Percentiles rank a stretch among this genome's conserved stretches.
These are phyloP conservation scores for Trichoderma asperelloides DNA, from an alignment of 495 filamentous ascomycete species.

Conservation along the genomic window DNA sequence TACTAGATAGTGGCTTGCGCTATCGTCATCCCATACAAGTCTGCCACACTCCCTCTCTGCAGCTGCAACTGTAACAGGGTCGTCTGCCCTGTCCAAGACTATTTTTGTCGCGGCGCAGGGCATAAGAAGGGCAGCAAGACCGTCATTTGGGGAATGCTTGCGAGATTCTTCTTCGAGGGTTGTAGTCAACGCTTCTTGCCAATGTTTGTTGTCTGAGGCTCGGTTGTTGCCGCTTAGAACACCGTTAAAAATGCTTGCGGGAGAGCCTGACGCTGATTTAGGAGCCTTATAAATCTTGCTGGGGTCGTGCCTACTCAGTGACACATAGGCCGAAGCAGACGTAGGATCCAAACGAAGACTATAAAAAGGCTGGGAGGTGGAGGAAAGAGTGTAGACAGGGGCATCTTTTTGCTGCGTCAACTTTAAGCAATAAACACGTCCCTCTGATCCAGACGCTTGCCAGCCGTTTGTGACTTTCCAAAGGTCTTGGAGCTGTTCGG, in stretches of 20 bases:
- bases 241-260: constrained; percentile 24
- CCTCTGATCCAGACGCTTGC: constrained; percentile 41
- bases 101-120: constrained; percentile 61
- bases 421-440: constrained; percentile 41
- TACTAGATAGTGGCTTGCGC: constrained; percentile 56
- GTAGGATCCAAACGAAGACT: constrained; percentile 44
- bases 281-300: constrained; percentile 36
- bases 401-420: constrained; percentile 38
- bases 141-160: constrained; percentile 53
- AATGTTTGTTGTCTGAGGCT: constrained; percentile 28
- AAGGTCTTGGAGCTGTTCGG: constrained; percentile 40
- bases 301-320: constrained; percentile 44
- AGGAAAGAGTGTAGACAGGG: constrained; percentile 44
- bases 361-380: constrained; percentile 42
- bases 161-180: constrained; percentile 50
- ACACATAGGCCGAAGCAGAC: constrained; percentile 43
- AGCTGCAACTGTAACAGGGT: constrained; percentile 49
- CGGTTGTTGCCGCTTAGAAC: constrained; percentile 21
- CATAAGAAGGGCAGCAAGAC: constrained; percentile 65
- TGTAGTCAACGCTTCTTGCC: constrained; percentile 49
- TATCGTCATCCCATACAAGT: constrained; percentile 58
- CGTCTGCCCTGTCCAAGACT: constrained; percentile 56
- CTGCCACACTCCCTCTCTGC: constrained; percentile 65
- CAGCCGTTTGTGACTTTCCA: constrained; percentile 51
- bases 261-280: constrained; percentile 15